Conservation (phyloP, 2,329 filamentous ascomycete species). For the Penicillium sp. region DNA sequence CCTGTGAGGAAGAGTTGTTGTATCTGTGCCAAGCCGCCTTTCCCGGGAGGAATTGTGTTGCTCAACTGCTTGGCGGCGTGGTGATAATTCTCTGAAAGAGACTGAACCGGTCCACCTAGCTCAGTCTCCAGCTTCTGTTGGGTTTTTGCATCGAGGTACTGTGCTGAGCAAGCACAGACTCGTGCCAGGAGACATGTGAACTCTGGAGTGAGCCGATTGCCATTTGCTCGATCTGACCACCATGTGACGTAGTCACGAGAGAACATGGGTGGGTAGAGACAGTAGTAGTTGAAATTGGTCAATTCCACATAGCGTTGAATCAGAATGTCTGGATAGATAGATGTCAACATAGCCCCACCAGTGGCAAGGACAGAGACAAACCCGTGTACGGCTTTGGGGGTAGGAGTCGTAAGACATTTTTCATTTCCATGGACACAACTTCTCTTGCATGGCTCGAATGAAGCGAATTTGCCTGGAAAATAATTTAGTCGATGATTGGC, state of each 20-base stretch:
- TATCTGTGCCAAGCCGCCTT: constrained; percentile 46
- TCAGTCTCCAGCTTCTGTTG: constrained; percentile 47
- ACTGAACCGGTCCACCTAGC: constrained; percentile 40
- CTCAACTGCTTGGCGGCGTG: constrained; percentile 46
- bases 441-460: constrained; percentile 8
- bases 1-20: constrained; percentile 52
- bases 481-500: neutral
- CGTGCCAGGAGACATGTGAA: constrained; percentile 50
- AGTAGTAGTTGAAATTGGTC: constrained; percentile 49
- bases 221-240: constrained; percentile 42
- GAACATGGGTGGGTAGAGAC: constrained; percentile 48
- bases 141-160: constrained; percentile 41
- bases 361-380: constrained; percentile 11
- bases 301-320: constrained; percentile 48
- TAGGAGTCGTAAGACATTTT: constrained; percentile 30
- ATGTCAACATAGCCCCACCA: constrained; percentile 4
- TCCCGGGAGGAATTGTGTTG: constrained; percentile 43
- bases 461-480: neutral
- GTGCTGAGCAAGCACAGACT: constrained; percentile 48
- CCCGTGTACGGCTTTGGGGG: constrained; percentile 42
- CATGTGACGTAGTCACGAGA: constrained; percentile 47
- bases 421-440: constrained; percentile 31
- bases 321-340: constrained; percentile 40
- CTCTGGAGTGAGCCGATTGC: constrained; percentile 39
- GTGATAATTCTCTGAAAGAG: constrained; percentile 44